A percentile compares a stretch with the other conserved stretches of the same genome.
phyloP scores from a whole-genome alignment of 164 flowering plant species.

The Chloranthus sessilifolius region DNA sequence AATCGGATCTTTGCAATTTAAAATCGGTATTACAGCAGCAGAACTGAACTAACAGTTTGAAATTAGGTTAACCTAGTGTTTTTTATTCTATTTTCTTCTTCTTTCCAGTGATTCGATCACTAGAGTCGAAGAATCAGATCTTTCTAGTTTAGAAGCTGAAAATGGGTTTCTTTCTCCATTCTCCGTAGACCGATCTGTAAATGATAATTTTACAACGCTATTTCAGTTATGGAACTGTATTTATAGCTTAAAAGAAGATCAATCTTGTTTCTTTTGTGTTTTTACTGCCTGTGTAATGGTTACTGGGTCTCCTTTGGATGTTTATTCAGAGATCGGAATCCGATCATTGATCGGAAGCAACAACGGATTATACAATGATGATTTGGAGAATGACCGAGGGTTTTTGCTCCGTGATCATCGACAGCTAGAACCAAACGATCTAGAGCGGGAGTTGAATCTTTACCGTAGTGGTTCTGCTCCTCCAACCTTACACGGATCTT shows the following conservation, averaged over 20 bases:
- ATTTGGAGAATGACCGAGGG: slow-evolving; percentile 62
- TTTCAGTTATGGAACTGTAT: too few species aligned
- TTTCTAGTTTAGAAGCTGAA: slow-evolving; percentile 1
- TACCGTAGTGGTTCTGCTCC: slow-evolving; percentile 85
- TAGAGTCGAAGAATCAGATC: too few species aligned
- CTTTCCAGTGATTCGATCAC: too few species aligned
- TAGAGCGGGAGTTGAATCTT: slow-evolving; percentile 59
- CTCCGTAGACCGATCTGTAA: too few species aligned
- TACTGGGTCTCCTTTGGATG: slow-evolving; percentile 19
- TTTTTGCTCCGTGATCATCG: slow-evolving; percentile 55
- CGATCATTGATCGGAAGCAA: slow-evolving; percentile 37
- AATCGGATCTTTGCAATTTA: slow-evolving; percentile 7
- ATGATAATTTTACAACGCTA: too few species aligned
- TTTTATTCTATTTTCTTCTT: too few species aligned
- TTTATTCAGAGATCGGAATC: slow-evolving; percentile 50
- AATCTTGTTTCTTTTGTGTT: too few species aligned
- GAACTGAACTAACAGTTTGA: background rate
- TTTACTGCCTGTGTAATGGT: too few species aligned
- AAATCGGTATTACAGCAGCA: background rate
- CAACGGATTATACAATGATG: slow-evolving; percentile 65
- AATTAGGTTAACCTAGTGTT: background rate
- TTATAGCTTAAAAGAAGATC: too few species aligned
- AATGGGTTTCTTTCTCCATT: too few species aligned
- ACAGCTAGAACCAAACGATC: slow-evolving; percentile 52
- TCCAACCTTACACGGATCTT: slow-evolving; percentile 78